phyloP scores from a whole-genome alignment of 1,139 yeast species.

The Zygosaccharomyces sapae region DNA sequence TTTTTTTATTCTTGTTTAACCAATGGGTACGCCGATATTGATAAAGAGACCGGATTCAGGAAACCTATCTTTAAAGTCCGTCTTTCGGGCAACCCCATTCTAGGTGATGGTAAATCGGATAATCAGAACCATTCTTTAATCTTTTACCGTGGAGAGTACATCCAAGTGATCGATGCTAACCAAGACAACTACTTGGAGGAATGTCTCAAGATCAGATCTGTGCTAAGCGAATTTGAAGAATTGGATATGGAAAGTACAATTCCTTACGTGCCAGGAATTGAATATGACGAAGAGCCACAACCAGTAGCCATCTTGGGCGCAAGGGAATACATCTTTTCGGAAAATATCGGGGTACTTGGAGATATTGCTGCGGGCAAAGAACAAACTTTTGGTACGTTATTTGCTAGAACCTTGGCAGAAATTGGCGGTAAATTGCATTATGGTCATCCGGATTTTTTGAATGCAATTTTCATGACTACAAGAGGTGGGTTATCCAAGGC shows the following conservation, averaged over 20 bases:
- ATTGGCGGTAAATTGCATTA: conserved; percentile 86
- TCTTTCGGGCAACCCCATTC: conserved; percentile 78
- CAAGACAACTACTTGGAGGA: conserved; percentile 86
- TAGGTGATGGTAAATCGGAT: conserved; percentile 89
- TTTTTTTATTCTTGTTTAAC: conserved; percentile 56
- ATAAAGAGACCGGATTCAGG: conserved; percentile 41
- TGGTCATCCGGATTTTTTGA: conserved; percentile 88
- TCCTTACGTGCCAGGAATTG: conserved; percentile 48
- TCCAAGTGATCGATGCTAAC: conserved; percentile 83
- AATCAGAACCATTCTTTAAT: conserved; percentile 78
- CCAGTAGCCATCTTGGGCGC: conserved; percentile 89
- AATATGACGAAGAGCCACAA: conserved; percentile 34
- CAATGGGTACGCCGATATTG: conserved; percentile 47
- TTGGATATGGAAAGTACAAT: conserved; percentile 35
- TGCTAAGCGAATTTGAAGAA: conserved; percentile 77
- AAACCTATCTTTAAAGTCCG: conserved; percentile 51
- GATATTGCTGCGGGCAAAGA: conserved; percentile 94
- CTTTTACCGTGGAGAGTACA: conserved; percentile 79
- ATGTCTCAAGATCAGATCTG: conserved; percentile 73
- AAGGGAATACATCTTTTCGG: conserved; percentile 82
- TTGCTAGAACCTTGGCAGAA: conserved; percentile 79
- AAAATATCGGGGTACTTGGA: conserved; percentile 78
- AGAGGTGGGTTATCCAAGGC: conserved; percentile 91
- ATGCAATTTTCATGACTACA: conserved; percentile 82
- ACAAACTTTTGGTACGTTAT: conserved; percentile 86